Base-by-base conservation (phyloP, 2,329 filamentous ascomycete species). In the Grosmannia clavigera region DNA sequence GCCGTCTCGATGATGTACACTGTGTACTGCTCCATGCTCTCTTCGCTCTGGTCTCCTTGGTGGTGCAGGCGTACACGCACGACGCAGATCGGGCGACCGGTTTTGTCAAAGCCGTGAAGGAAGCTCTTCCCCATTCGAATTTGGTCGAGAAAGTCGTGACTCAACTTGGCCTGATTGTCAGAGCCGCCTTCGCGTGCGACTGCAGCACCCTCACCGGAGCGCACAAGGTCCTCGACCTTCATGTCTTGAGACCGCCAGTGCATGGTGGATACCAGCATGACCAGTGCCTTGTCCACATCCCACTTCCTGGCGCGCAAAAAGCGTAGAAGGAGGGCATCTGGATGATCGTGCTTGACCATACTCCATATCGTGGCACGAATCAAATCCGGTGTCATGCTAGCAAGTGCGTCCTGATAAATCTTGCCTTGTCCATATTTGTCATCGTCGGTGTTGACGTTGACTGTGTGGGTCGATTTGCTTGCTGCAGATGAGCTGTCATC, bases 311-410 rank as follows among this genome's bases (percentile, higher is more conserved):
- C 91, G 58, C 91, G 81, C 60, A 96, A 76, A 72, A 95, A 96
- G 51, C 91, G 84, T 61, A 96, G 75, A 19, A 92, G 75, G 22
- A 95, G 76, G 2, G 86, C 87, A 73, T 99, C 94, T 0, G 94
- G 94, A 70, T 97, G 84, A 69, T 99, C 94, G 68, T 94, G 87
- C 76, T 97, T 99, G 61, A 92, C 83, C 90, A 96, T 95, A 65
- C 77, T 81, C 94, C 94, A 97, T 69, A 97, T 88, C 0, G 91
- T 86, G 19, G 80, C 78, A 58, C 91, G 84, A 65, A 99, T 83
- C 52, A 87, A 80, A 67, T 95, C 90, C 0, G 92, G 89, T 0
- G 84, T 81, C 68, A 87, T 81, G 62, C 81, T 89, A 56, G 87
- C 85, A 11, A 99, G 74, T 0, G 90, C 90, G 50, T 92, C 84